Percentiles rank a stretch among this genome's conserved stretches.
phyloP scores from a whole-genome alignment of 2,329 filamentous ascomycete species.

The Hymenoscyphus linearis region DNA sequence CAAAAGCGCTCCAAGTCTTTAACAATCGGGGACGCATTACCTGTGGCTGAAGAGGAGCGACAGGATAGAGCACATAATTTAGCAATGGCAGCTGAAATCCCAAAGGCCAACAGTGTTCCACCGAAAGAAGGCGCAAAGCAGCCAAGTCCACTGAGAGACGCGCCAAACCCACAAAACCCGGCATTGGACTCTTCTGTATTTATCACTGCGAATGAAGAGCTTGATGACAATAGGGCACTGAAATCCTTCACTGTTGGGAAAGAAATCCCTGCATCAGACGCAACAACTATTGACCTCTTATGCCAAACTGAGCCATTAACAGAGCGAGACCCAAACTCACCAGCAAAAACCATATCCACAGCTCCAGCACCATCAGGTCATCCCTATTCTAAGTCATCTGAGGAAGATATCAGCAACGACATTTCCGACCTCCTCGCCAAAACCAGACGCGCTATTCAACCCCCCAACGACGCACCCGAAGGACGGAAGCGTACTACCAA shows the following conservation, averaged over 20 bases:
- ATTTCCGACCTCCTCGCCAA: constrained; percentile 30
- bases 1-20: neutral
- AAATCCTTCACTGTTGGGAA: constrained; percentile 4
- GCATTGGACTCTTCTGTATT: constrained; percentile 21
- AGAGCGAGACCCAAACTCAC: constrained; percentile 31
- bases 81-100: neutral
- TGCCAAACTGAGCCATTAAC: constrained; percentile 25
- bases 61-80: neutral
- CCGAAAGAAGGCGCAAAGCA: constrained; percentile 11
- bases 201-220: constrained; percentile 1
- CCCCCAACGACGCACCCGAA: constrained; percentile 24
- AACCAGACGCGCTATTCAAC: constrained; percentile 22
- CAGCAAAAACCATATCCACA: constrained; percentile 21
- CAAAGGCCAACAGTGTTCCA: constrained; percentile 7
- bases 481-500: constrained; percentile 21
- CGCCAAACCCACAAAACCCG: constrained; percentile 7
- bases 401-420: constrained; percentile 24
- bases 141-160: constrained; percentile 3
- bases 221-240: constrained; percentile 11
- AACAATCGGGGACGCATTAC: neutral
- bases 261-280: constrained; percentile 11
- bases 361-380: constrained; percentile 19
- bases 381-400: constrained; percentile 9
- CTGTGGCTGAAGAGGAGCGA: neutral
- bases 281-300: constrained; percentile 12